Conservation (phyloP, 805 yeast species). For the Candida easanensis region DNA sequence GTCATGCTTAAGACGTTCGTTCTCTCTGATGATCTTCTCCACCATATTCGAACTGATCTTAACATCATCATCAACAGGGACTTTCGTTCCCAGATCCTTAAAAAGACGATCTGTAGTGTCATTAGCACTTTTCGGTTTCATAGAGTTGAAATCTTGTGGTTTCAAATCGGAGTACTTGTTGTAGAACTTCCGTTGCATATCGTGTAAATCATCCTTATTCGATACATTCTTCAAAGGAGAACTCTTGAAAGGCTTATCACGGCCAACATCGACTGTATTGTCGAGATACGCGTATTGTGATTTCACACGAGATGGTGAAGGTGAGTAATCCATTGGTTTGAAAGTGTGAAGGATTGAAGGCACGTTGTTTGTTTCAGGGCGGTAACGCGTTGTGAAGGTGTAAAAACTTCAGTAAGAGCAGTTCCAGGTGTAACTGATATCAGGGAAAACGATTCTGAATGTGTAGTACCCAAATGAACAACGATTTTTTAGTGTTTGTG, state of each 20-base stretch:
- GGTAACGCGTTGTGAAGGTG: too few species aligned
- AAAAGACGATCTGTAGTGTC: conserved; percentile 24
- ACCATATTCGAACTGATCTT: conserved; percentile 35
- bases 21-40: conserved; percentile 35
- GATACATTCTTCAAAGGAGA: conserved; percentile 17
- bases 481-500: too few species aligned
- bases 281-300: conserved; percentile 24
- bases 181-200: conserved; percentile 21
- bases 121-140: conserved; percentile 11
- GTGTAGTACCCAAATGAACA: too few species aligned
- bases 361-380: too few species aligned
- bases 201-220: conserved; percentile 9
- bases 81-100: conserved; percentile 15
- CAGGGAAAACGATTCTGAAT: too few species aligned
- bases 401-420: too few species aligned
- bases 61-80: conserved; percentile 31
- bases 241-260: conserved; percentile 15
- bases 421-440: too few species aligned
- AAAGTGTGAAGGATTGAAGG: too few species aligned
- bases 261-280: conserved; percentile 24
- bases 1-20: conserved; percentile 33
- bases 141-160: conserved; percentile 19
- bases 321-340: conserved; percentile 30
- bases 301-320: conserved; percentile 24
- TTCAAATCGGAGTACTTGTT: conserved; percentile 21